phyloP scores from a whole-genome alignment of 495 filamentous ascomycete species.

The Podospora anserina region DNA sequence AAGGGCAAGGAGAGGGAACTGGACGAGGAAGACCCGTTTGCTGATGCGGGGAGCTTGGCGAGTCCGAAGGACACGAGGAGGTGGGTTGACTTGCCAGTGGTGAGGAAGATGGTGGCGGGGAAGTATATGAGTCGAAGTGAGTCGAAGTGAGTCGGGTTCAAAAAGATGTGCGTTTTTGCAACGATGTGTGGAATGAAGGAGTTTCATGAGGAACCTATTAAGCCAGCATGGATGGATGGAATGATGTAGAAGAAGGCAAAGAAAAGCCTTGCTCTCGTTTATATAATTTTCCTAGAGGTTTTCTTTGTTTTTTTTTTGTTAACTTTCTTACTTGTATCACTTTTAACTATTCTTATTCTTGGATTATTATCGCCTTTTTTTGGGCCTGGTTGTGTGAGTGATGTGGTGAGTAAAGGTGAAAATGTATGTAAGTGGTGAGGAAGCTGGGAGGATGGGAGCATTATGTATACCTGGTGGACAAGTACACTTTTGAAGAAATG shows the following conservation, averaged over 20 bases:
- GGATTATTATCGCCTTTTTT: background rate
- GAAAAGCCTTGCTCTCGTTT: background rate
- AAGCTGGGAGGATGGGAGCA: background rate
- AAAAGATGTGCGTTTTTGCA: conserved; percentile 1
- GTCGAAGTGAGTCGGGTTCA: background rate
- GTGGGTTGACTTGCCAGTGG: conserved; percentile 72
- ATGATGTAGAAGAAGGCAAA: background rate
- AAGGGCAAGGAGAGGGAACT: conserved; percentile 43
- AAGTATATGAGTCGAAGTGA: conserved; percentile 67
- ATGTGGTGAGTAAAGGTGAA: background rate
- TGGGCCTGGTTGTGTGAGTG: background rate
- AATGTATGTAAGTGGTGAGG: background rate
- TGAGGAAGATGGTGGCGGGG: conserved; percentile 72
- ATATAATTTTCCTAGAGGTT: background rate
- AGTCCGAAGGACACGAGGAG: conserved; percentile 42
- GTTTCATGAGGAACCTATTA: background rate
- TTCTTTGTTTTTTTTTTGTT: background rate
- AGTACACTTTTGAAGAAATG: no score
- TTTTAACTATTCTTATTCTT: conserved; percentile 10
- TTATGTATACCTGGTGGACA: background rate
- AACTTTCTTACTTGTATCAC: background rate
- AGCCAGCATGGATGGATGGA: background rate
- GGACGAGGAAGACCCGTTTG: conserved; percentile 42
- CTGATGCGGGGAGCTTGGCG: conserved; percentile 37
- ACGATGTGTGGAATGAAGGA: background rate